These are phyloP conservation scores for Acer yangbiense DNA, from an alignment of 345 rosid species.

Conservation along the genomic window DNA sequence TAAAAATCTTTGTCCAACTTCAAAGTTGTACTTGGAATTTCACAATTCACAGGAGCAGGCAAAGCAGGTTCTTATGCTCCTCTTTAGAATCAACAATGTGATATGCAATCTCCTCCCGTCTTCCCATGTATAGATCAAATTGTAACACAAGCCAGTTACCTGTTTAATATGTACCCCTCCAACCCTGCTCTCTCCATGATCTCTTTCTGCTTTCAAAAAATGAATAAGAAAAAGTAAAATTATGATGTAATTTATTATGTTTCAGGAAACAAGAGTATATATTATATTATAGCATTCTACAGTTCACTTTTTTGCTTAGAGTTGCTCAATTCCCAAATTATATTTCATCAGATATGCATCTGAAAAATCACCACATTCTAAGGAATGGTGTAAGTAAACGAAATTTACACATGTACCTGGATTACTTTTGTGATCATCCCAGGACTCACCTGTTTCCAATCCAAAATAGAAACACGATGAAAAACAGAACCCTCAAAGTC, in stretches of 20 bases:
- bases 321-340: neutral
- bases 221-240: neutral
- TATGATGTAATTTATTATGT: neutral
- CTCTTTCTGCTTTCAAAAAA: slow-evolving; percentile 36
- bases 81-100: neutral
- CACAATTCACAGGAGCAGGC: neutral
- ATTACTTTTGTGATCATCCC: slow-evolving; percentile 62
- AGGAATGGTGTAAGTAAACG: neutral
- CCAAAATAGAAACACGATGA: neutral
- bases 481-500: neutral
- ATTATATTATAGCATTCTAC: neutral
- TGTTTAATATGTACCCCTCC: slow-evolving; percentile 37
- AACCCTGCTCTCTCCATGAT: slow-evolving; percentile 51
- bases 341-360: neutral
- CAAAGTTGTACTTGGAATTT: neutral
- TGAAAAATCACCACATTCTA: neutral
- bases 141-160: neutral
- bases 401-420: slow-evolving; percentile 41
- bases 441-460: slow-evolving; percentile 40
- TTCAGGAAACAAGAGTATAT: neutral
- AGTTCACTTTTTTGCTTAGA: neutral
- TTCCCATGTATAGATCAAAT: neutral
- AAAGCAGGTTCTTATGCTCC: neutral
- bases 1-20: neutral
- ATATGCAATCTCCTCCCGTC: neutral